Percentiles rank a stretch among this genome's conserved stretches.
These are phyloP conservation scores for Trichoderma citrinoviride DNA, from an alignment of 2,329 filamentous ascomycete genomes.

Conservation along the genomic window DNA sequence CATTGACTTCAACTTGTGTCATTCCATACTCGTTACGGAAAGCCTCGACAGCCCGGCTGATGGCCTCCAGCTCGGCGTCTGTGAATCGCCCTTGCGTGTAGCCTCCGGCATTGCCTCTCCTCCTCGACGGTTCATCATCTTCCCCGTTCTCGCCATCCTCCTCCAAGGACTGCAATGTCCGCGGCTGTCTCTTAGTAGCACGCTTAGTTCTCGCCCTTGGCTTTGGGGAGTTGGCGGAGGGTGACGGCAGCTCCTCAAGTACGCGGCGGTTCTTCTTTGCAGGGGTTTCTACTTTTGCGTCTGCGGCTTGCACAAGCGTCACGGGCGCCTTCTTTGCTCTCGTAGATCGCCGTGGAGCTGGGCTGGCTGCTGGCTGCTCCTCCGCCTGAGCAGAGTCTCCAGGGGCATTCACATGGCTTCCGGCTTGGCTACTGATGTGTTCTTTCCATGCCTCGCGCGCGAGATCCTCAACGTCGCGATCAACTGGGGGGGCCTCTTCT, in stretches of 20 bases:
- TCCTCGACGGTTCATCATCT: conserved; percentile 19
- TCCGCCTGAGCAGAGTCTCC: conserved; percentile 13
- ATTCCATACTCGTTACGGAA: conserved; percentile 46
- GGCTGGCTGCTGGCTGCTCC: conserved; percentile 14
- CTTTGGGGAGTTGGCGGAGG: conserved; percentile 35
- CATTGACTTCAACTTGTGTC: conserved; percentile 47
- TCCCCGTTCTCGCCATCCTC: conserved; percentile 26
- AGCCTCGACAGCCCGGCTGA: conserved; percentile 42
- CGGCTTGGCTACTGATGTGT: conserved; percentile 33
- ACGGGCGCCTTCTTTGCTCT: conserved; percentile 48
- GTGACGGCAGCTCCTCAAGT: conserved; percentile 33
- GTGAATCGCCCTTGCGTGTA: conserved; percentile 44
- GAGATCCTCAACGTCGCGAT: conserved; percentile 32
- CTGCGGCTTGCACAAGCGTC: conserved; percentile 39
- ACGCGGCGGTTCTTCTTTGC: conserved; percentile 24
- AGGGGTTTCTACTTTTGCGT: conserved; percentile 23
- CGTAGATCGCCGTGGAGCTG: conserved; percentile 35
- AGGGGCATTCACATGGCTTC: conserved; percentile 1
- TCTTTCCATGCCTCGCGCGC: conserved; percentile 39
- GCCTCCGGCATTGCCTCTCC: conserved; percentile 26
- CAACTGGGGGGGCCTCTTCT: conserved; percentile 14
- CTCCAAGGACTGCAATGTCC: conserved; percentile 28
- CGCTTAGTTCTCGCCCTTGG: conserved; percentile 32
- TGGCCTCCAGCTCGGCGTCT: conserved; percentile 42
- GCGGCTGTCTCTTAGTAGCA: conserved; percentile 28